These are phyloP conservation scores for Erodium moschatum DNA, from an alignment of 441 rosid species.

Conservation along the genomic window DNA sequence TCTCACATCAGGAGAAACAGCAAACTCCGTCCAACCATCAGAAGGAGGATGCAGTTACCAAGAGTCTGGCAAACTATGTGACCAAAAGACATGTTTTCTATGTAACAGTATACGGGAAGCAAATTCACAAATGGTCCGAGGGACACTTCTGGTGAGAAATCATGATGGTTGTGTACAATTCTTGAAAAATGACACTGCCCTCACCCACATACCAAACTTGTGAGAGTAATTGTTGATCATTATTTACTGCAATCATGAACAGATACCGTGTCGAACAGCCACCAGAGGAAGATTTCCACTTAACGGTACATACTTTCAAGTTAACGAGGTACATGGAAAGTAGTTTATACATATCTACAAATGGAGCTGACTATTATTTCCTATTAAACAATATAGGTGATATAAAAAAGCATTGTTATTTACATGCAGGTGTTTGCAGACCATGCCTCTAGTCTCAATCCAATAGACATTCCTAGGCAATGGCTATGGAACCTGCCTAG, in stretches of 20 bases:
- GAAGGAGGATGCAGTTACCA: constrained; percentile 35
- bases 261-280: constrained; percentile 96
- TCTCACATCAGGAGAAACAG: constrained; percentile 43
- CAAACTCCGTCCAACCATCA: constrained; percentile 40
- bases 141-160: constrained; percentile 46
- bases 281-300: constrained; percentile 27
- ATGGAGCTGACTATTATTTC: not conserved
- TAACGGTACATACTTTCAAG: not conserved
- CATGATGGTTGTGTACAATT: not conserved
- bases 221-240: not conserved
- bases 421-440: constrained; percentile 78
- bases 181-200: not conserved
- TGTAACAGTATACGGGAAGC: constrained; percentile 46
- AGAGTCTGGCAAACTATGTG: constrained; percentile 30
- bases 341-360: not conserved
- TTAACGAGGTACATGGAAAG: not conserved
- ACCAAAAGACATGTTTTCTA: constrained; percentile 37
- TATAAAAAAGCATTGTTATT: too few species aligned
- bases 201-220: not conserved
- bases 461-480: constrained; percentile 67
- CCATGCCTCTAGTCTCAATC: constrained; percentile 69
- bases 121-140: constrained; percentile 44
- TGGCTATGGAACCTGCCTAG: constrained; percentile 79
- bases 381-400: not conserved
- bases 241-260: constrained; percentile 14